These are phyloP conservation scores for Cyclanthera cordifolia DNA, from an alignment of 306 rosid genomes.

Conservation along the genomic window DNA sequence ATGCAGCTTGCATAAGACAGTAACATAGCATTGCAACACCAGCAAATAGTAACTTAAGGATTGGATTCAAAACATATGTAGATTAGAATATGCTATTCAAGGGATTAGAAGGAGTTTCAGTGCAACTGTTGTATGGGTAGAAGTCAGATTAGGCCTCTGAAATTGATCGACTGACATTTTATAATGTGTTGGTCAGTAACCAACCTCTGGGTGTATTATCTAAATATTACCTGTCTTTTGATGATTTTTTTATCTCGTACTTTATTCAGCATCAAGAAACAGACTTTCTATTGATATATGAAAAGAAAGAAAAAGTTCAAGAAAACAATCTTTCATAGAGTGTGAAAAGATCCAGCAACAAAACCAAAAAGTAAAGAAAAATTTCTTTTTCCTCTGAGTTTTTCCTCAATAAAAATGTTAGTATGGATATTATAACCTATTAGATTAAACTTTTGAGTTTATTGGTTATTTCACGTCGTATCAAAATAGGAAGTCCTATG, in stretches of 20 bases:
- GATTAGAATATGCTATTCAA: neutral
- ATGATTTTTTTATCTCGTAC: neutral
- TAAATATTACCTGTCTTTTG: neutral
- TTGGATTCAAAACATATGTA: neutral
- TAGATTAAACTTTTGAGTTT: neutral
- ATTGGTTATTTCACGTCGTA: neutral
- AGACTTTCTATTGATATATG: too few species aligned
- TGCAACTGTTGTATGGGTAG: neutral
- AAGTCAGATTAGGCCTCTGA: neutral
- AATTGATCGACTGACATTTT: neutral
- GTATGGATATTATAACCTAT: neutral
- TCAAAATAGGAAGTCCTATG: neutral
- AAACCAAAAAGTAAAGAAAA: neutral
- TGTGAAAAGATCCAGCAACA: neutral
- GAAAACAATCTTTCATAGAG: neutral
- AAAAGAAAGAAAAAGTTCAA: too few species aligned
- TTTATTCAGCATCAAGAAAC: neutral
- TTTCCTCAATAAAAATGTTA: neutral
- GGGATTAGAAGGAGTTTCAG: neutral
- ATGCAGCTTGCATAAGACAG: neutral
- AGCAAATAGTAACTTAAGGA: neutral
- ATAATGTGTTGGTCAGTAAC: neutral
- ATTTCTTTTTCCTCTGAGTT: neutral
- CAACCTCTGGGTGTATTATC: neutral
- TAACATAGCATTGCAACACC: neutral